These are phyloP conservation scores for Chytriomyces sp. DNA, from an alignment of 192 early-diverging fungal genomes.

Conservation along the genomic window DNA sequence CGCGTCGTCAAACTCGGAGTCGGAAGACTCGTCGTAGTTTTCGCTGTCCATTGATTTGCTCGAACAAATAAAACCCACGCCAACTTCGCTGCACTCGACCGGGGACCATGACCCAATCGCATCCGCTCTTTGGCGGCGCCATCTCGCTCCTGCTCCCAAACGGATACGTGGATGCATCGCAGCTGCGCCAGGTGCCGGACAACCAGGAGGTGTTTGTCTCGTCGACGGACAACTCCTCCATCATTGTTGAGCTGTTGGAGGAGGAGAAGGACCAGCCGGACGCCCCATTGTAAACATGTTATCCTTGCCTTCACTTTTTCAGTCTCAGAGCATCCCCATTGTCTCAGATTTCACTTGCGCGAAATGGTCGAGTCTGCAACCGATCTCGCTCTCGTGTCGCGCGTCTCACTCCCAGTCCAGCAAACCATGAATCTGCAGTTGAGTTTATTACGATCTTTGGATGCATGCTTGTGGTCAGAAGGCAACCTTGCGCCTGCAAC, in stretches of 20 bases:
- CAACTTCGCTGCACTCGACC: too few relatives aligned
- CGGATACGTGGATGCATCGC: conserved; percentile 60
- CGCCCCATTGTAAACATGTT: conserved; percentile 32
- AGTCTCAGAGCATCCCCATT: not conserved
- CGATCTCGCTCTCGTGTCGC: not conserved
- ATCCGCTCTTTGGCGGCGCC: conserved; percentile 69
- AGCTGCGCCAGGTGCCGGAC: conserved; percentile 81
- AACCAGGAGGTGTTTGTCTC: conserved; percentile 92
- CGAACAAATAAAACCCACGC: too few relatives aligned
- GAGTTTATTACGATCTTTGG: not conserved
- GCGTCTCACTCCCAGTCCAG: not conserved
- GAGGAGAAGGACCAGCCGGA: conserved; percentile 52
- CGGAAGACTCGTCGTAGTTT: conserved; percentile 29
- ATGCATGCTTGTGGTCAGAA: not conserved
- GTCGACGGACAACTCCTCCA: conserved; percentile 62
- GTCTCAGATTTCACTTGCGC: conserved; percentile 71
- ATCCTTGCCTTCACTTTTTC: not conserved
- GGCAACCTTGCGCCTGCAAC: not conserved
- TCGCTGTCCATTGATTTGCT: conserved; percentile 18
- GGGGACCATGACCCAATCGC: too few relatives aligned
- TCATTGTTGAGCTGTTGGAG: conserved; percentile 89
- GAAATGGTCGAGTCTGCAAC: conserved; percentile 65
- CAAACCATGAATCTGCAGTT: conserved; percentile 22
- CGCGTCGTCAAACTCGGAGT: not conserved
- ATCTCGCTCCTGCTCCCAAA: conserved; percentile 63